Percentiles rank a stretch among this genome's conserved stretches.
Conservation (phyloP, 495 filamentous ascomycete genomes). For the Neurospora sp. region DNA sequence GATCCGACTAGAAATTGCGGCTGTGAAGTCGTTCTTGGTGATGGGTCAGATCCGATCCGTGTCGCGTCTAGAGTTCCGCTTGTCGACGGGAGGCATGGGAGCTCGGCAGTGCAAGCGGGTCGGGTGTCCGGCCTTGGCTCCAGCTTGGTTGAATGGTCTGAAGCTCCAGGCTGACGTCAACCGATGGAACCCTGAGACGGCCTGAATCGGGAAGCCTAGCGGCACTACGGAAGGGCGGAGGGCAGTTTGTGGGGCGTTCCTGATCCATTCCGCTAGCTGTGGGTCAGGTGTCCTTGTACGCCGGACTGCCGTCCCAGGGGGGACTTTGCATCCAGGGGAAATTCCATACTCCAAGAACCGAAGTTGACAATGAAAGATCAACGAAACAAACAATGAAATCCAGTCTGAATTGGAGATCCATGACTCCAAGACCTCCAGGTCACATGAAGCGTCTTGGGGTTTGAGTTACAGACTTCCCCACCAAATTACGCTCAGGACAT, state of each 20-base stretch:
- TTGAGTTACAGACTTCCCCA: not conserved
- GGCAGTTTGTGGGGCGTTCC: not conserved
- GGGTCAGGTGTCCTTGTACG: not conserved
- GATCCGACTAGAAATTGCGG: not conserved
- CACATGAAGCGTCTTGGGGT: not conserved
- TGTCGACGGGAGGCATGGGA: not conserved
- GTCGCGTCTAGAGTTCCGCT: not conserved
- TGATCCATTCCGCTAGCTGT: not conserved
- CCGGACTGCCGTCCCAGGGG: not conserved
- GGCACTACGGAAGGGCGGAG: too few relatives aligned
- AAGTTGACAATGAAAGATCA: not conserved
- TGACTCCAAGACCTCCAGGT: not conserved
- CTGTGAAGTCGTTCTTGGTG: not conserved
- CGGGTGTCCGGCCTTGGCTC: not conserved
- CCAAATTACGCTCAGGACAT: not conserved
- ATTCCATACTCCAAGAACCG: not conserved
- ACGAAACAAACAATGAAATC: not conserved
- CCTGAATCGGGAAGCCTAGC: not conserved
- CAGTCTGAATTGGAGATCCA: not conserved
- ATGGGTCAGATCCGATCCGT: not conserved
- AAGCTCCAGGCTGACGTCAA: not conserved
- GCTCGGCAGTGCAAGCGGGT: not conserved
- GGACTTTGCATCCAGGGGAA: not conserved
- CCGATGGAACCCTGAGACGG: not conserved
- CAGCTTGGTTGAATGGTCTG: not conserved